Evolutionary conservation across 768 basidiomycete species (phyloP).

Genomic region (Leccinum broughii): DNA sequence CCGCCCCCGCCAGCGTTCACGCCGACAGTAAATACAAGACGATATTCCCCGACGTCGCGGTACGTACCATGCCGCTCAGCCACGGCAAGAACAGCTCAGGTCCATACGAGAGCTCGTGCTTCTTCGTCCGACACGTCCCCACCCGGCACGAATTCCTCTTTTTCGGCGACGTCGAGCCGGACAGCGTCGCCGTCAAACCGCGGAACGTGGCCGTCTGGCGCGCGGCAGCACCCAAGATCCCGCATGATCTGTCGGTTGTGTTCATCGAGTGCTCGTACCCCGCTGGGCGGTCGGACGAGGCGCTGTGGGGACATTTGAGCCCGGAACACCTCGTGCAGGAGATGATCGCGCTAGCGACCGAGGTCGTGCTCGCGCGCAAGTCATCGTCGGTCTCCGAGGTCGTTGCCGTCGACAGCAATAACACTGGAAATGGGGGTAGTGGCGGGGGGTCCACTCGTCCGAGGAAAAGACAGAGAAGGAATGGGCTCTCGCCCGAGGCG

Average conservation of each 20-base stretch:
- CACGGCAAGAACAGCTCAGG: constrained; percentile 63
- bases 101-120: constrained; percentile 77
- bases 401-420: not conserved
- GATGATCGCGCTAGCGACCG: constrained; percentile 63
- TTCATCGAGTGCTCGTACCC: constrained; percentile 97
- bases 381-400: not conserved
- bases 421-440: not conserved
- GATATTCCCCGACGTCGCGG: constrained; percentile 58
- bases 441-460: constrained; percentile 8
- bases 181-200: constrained; percentile 62
- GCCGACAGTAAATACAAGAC: constrained; percentile 52
- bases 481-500: constrained; percentile 43
- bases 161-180: constrained; percentile 93
- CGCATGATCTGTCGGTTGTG: constrained; percentile 65
- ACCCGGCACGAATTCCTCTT: constrained; percentile 77
- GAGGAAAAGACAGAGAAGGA: constrained; percentile 40
- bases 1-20: constrained; percentile 41
- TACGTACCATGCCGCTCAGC: constrained; percentile 65
- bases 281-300: constrained; percentile 61
- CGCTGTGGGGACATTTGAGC: constrained; percentile 83
- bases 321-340: constrained; percentile 81
- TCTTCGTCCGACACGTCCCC: constrained; percentile 74
- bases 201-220: constrained; percentile 77
- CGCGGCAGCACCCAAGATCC: constrained; percentile 75
- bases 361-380: constrained; percentile 54